These are phyloP conservation scores for Ophiostoma triangulosporum DNA, from an alignment of 2,329 filamentous ascomycete species.

Conservation along the genomic window DNA sequence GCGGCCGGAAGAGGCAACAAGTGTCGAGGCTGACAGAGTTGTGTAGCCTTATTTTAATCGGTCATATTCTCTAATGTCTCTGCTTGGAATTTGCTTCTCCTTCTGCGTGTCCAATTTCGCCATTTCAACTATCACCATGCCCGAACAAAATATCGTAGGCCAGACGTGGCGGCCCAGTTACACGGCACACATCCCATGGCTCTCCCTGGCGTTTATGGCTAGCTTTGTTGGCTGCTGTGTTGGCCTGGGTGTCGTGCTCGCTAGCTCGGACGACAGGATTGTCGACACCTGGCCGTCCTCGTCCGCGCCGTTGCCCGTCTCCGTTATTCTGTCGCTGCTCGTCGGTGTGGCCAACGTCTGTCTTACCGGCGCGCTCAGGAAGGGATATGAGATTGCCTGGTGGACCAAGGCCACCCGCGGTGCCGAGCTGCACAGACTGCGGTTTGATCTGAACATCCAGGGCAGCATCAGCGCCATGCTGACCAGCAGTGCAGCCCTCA, in stretches of 20 bases:
- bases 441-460: slow-evolving; percentile 3
- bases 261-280: not conserved
- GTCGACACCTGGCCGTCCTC: not conserved
- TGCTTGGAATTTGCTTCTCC: too few species aligned
- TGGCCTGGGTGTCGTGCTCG: not conserved
- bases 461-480: not conserved
- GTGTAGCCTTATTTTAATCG: too few species aligned
- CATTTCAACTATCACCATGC: too few species aligned
- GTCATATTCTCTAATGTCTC: too few species aligned
- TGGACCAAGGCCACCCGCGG: slow-evolving; percentile 2
- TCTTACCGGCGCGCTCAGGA: not conserved
- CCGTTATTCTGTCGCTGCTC: slow-evolving; percentile 1
- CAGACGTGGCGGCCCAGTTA: not conserved
- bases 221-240: not conserved
- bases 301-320: not conserved
- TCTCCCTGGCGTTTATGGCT: not conserved
- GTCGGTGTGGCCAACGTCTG: slow-evolving; percentile 1
- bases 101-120: too few species aligned
- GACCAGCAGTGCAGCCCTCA: not conserved
- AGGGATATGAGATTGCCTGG: slow-evolving; percentile 1
- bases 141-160: too few species aligned
- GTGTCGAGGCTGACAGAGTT: too few species aligned
- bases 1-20: too few species aligned
- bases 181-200: not conserved
- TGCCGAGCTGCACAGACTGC: slow-evolving; percentile 2